These are phyloP conservation scores for Entamoeba histolytica DNA, from an alignment of 208 protist species.

Conservation along the genomic window DNA sequence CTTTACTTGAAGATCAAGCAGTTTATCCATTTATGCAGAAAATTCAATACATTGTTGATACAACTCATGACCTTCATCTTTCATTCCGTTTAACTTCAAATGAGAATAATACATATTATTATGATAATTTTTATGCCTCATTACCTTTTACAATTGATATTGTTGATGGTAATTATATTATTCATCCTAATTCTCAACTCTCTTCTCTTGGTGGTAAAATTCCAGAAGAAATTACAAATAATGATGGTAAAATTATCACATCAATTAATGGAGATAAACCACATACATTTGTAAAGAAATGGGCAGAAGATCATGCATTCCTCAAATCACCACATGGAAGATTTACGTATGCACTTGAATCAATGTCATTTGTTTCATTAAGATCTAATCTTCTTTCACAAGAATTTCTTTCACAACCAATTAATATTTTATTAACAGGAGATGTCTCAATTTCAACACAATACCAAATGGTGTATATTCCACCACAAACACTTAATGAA, in stretches of 20 bases:
- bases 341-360: neutral
- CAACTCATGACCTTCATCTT: neutral
- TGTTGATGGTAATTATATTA: neutral
- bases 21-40: neutral
- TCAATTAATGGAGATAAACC: neutral
- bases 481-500: neutral
- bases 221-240: neutral
- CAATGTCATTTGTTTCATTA: neutral
- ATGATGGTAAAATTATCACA: neutral
- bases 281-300: neutral
- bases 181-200: neutral
- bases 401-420: neutral
- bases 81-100: neutral
- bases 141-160: neutral
- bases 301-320: neutral
- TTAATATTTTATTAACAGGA: neutral
- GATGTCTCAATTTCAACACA: neutral
- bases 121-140: neutral
- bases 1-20: neutral
- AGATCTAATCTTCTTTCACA: neutral
- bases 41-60: neutral
- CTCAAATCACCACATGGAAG: neutral
- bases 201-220: neutral
- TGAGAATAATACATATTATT: neutral
- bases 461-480: neutral